Evolutionary conservation across 129 eudicot species (phyloP), one percentile per base, ranked within the genome.

Genomic region (Flaveria robusta): DNA sequence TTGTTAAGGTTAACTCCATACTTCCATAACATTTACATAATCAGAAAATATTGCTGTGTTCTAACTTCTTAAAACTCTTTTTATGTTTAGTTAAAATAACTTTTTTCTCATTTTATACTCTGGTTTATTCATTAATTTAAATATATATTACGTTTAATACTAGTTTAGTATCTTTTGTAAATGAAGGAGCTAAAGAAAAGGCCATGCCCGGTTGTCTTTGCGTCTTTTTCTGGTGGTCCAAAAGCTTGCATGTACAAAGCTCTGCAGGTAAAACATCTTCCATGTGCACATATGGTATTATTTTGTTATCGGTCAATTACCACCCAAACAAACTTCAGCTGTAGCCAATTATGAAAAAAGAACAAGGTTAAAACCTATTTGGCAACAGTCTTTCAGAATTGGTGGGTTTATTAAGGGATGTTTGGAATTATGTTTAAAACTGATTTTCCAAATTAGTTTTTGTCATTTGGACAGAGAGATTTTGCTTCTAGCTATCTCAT

Each of bases 201-300:
- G 67, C 94, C 96, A 31, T 79, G 93, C 85, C 97, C 98, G 8
- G 88, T 94, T 75, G 96, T 91, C 55, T 91, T 94, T 73, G 97
- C 92, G 19, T 86, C 99, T 43, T 94, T 94, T 72, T 94, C 97
- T 31, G 94, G 94, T 71, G 99, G 96, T 34, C 92, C 99, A 7
- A 94, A 91, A 82, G 90, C 97, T 72, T 94, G 99, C 87, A 83
- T 94, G 96, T 94, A 89, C 74, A 91, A 94, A 85, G 92, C 87
- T 80, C 85, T 94, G 82, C 97, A 91, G 99, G 99, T 94, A 84
- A 75, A 65, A 22, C 72, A 58, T 50, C 50, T 80, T 64, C 2
- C 59, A 77, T 19, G 54, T 31, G 71, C 54, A 49, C 19, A 72
- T 81, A 12, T 24, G 3, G 63, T 71, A 58, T 71, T 68, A 46